Base-by-base conservation (phyloP, 1,284 basidiomycete genomes). In the Apiotrichum gracile region DNA sequence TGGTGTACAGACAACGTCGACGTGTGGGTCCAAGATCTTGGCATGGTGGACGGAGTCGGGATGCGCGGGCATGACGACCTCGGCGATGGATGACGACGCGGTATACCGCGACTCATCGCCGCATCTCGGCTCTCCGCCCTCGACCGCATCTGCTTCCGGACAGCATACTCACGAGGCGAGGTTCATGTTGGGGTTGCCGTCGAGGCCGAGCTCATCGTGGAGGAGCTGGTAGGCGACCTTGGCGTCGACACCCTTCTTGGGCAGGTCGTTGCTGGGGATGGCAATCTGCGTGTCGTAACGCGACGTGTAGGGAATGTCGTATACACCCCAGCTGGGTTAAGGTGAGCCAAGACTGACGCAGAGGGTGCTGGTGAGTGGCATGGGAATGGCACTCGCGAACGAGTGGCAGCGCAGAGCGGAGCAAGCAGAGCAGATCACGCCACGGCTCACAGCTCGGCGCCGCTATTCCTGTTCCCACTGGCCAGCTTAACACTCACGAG, bases 151-250 rank as follows among this genome's bases (percentile, higher is more conserved):
- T n/a, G n/a, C n/a, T 34, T 16, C 33, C 33, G 13, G 9, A 14
- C 27, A n/a, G 12, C 34, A 35, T 17, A 57, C 67, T 59, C 49
- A 71, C 65, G 67, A 67, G 0, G 93, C 93, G 26, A 97, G 78
- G 75, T 96, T 97, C 60, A 90, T 77, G 33, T 82, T 77, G 2
- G 84, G 85, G 27, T 81, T 85, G 9, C 88, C 89, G 70, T 93
- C 91, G 31, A 92, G 81, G 52, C 79, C 73, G 46, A 93, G 79
- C 71, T 93, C 88, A 63, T 91, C 87, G 66, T 87, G 88, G 54
- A 96, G 83, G 54, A 94, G 76, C 71, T 88, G 86, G 67, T 91
- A 90, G 0, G 85, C 82, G 5, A 71, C 74, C 19, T 73, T 66
- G 29, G 68, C 70, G 47, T 72, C 65, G 29, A 74, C 66, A 24